Evolutionary conservation across 176 grass and related monocot genomes (phyloP).

Genomic region (Triticum timopheevii): DNA sequence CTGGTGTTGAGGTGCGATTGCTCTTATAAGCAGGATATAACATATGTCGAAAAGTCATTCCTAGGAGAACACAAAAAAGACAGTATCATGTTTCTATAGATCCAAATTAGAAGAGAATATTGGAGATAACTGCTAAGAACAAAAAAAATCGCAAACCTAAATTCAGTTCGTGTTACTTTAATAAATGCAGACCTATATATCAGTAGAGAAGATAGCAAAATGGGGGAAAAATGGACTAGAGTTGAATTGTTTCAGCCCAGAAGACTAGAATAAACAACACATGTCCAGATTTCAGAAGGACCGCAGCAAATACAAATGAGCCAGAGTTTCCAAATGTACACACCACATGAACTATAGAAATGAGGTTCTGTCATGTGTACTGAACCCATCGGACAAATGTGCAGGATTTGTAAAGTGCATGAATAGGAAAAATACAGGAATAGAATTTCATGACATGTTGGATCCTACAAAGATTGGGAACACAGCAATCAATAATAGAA

Average conservation of each 20-base stretch:
- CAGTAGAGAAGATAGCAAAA: not conserved
- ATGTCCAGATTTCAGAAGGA: not conserved
- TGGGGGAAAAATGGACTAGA: not conserved
- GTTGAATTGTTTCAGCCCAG: not conserved
- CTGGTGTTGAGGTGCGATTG: conserved; percentile 85
- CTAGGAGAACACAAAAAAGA: conserved; percentile 38
- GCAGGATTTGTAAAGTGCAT: not conserved
- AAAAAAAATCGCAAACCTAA: not conserved
- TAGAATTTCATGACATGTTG: not conserved
- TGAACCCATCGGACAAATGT: not conserved
- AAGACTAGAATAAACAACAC: not conserved
- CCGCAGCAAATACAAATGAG: not conserved
- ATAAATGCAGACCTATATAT: not conserved
- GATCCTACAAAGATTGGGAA: not conserved
- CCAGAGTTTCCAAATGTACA: not conserved
- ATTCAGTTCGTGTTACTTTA: conserved; percentile 2
- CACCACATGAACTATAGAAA: not conserved
- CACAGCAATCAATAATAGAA: not conserved
- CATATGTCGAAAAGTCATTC: conserved; percentile 93
- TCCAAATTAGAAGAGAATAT: not conserved
- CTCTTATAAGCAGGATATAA: conserved; percentile 91
- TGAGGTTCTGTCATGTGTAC: not conserved
- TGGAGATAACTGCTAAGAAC: not conserved
- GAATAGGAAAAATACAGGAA: not conserved
- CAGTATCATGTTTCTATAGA: conserved; percentile 13